These are phyloP conservation scores for Rubia occidens DNA, from an alignment of 305 asterid genomes.

Conservation along the genomic window DNA sequence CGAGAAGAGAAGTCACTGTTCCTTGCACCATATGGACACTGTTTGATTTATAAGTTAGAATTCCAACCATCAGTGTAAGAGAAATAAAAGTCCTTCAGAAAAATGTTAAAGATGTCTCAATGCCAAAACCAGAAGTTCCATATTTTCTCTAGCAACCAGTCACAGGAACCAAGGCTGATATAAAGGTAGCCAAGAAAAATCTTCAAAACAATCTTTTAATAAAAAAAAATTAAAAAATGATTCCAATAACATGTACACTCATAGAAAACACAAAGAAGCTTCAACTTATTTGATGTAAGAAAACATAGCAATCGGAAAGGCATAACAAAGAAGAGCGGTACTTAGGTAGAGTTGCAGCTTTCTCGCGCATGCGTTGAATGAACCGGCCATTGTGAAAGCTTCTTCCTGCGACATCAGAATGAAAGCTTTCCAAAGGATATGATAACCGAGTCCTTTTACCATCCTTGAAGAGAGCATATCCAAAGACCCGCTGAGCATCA, in stretches of 20 bases:
- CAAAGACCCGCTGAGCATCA: slow-evolving; percentile 81
- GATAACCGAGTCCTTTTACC: slow-evolving; percentile 65
- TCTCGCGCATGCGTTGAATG: slow-evolving; percentile 72
- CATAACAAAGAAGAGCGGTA: slow-evolving; percentile 21
- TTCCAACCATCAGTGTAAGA: not conserved
- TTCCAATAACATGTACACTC: too few relatives aligned
- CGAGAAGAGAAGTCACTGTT: slow-evolving; percentile 71
- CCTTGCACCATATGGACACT: slow-evolving; percentile 85
- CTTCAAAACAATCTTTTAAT: too few relatives aligned
- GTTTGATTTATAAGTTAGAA: slow-evolving; percentile 11
- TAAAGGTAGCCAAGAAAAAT: too few relatives aligned
- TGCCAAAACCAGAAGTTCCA: not conserved
- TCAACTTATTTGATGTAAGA: not conserved
- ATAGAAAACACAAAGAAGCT: not conserved
- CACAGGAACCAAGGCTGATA: too few relatives aligned
- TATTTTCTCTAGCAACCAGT: not conserved
- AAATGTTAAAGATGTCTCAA: not conserved
- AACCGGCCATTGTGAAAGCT: slow-evolving; percentile 90
- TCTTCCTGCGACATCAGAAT: slow-evolving; percentile 72
- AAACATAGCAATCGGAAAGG: not conserved
- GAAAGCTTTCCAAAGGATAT: slow-evolving; percentile 73
- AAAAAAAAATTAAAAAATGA: too few relatives aligned
- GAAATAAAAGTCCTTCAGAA: not conserved
- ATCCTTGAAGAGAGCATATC: slow-evolving; percentile 81
- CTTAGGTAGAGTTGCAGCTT: slow-evolving; percentile 80